Evolutionary conservation across 176 grass and related monocot genomes (phyloP).

Genomic region (Musa schizocarpa): DNA sequence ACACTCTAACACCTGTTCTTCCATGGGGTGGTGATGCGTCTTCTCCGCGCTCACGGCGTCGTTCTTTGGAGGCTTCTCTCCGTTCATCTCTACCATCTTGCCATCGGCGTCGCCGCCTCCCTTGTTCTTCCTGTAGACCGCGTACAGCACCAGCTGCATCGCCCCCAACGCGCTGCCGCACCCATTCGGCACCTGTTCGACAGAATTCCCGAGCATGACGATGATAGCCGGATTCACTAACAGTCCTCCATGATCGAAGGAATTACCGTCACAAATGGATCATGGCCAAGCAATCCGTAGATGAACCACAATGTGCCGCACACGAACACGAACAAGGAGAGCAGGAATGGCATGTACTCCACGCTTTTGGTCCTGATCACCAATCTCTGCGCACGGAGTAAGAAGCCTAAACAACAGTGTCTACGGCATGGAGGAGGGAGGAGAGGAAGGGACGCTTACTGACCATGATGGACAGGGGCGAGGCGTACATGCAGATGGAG

Average conservation of each 20-base stretch:
- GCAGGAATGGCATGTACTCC: conserved; percentile 96
- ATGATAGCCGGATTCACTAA: too few relatives aligned
- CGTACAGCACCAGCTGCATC: conserved; percentile 64
- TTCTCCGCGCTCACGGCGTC: background rate
- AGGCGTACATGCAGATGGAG: conserved; percentile 98
- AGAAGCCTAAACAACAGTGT: background rate
- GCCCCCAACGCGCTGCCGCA: conserved; percentile 71
- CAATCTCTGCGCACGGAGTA: conserved; percentile 43
- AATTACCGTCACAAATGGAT: conserved; percentile 67
- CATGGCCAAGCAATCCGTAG: conserved; percentile 72
- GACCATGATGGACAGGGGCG: conserved; percentile 96
- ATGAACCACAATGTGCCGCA: conserved; percentile 95
- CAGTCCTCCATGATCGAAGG: background rate
- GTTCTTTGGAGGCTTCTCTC: background rate
- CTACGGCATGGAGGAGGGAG: background rate
- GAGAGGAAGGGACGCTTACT: background rate
- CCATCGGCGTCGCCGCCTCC: conserved; percentile 14
- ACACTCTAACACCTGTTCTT: background rate
- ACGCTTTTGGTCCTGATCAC: conserved; percentile 98
- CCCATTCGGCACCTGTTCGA: conserved; percentile 71
- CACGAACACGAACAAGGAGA: conserved; percentile 82
- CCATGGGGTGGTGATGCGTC: background rate
- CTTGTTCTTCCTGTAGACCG: conserved; percentile 72
- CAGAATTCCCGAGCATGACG: too few relatives aligned
- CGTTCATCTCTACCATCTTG: background rate